Evolutionary conservation across 352 stramenopile genomes (phyloP), one percentile per base, ranked within the genome.

Genomic region (Globisporangium takayamanum): DNA sequence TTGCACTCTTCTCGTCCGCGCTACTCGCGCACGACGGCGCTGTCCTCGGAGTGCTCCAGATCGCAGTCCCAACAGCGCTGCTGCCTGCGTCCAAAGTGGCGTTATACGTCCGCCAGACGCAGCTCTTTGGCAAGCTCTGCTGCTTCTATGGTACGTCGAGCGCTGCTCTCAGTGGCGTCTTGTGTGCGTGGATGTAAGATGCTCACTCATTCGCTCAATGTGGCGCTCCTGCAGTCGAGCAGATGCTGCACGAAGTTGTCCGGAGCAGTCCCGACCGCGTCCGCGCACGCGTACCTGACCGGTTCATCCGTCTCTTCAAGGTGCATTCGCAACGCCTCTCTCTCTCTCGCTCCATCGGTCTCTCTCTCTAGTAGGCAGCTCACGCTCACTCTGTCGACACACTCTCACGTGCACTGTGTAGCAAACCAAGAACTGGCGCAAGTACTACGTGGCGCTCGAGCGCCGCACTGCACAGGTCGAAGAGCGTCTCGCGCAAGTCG

Each of bases 371-470:
- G 28, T 18, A 4, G 10, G 8, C 25, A 44, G 5, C 18, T 55
- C 50, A 42, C 16, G 5, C 50, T 47, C 41, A 10, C 41, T 20
- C 41, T 47, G 15, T 47, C 11, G 6, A 18, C 41, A 47, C 41
- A 18, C 37, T 28, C 33, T 39, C 15, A 26, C 5, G 22, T 50
- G 14, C 4, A 15, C 8, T 12, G 2, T 7, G 25, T 25, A 82
- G 62, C 80, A 91, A 76, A 87, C 70, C 52, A 81, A 80, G 53
- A 84, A 81, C 50, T 90, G 80, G 78, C 67, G 76, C 3, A 91
- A 88, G 48, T 88, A 89, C 48, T 89, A 80, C 56, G 58, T 74
- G 3, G 58, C 63, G n/a, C 67, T 91, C 5, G 80, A 91, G 48
- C 63, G 65, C 0, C 75, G 86, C 48, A 66, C 62, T 16, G 25